Conservation (phyloP, 768 basidiomycete genomes). For the Lyophyllum decastes region DNA sequence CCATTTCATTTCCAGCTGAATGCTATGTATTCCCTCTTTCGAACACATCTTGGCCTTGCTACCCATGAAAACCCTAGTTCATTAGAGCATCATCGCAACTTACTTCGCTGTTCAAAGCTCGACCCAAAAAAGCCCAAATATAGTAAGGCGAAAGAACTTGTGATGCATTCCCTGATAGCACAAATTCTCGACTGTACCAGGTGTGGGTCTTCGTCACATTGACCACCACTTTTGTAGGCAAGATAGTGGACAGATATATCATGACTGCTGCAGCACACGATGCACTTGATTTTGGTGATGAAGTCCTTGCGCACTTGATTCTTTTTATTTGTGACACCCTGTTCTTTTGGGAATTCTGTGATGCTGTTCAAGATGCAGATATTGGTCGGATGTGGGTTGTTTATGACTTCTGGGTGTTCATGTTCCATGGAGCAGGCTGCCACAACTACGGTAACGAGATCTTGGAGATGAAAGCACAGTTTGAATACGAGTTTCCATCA, state of each 20-base stretch:
- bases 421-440: slow-evolving; percentile 14
- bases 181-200: neutral
- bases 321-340: slow-evolving; percentile 13
- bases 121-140: slow-evolving; percentile 16
- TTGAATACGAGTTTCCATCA: slow-evolving; percentile 8
- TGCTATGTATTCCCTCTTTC: slow-evolving; percentile 10
- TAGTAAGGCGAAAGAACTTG: neutral
- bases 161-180: slow-evolving; percentile 2
- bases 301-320: slow-evolving; percentile 14
- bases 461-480: slow-evolving; percentile 16
- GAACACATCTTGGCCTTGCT: slow-evolving; percentile 8
- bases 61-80: slow-evolving; percentile 10
- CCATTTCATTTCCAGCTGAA: slow-evolving; percentile 17
- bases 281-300: slow-evolving; percentile 10
- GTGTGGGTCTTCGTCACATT: no score
- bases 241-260: neutral
- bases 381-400: slow-evolving; percentile 16
- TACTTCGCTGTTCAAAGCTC: slow-evolving; percentile 6
- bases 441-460: slow-evolving; percentile 17
- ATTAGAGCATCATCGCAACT: slow-evolving; percentile 12
- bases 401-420: slow-evolving; percentile 16
- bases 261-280: slow-evolving; percentile 10
- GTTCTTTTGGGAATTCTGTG: slow-evolving; percentile 17
- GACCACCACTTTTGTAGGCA: neutral
- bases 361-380: slow-evolving; percentile 17